Evolutionary conservation across 1,139 yeast genomes (phyloP), one percentile per base, ranked within the genome.

Genomic region (Yamadazyma kanchanaburiensis): DNA sequence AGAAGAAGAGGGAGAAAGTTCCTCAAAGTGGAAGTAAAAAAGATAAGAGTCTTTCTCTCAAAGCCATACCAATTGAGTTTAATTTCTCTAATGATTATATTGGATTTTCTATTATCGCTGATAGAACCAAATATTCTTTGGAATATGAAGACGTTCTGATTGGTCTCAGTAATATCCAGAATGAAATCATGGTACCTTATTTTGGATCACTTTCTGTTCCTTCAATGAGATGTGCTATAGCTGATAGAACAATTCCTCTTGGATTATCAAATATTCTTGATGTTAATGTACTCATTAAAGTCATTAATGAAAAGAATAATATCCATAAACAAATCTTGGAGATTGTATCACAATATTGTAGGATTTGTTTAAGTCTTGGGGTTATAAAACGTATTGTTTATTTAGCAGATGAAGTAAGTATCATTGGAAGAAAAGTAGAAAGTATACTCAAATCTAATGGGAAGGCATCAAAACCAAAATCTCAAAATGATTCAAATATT

Each of bases 341-440:
- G 39, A 49, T 81, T 2, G 77, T 71, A 37, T 77, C 85, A 1
- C 70, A 74, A 12, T 70, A 70, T 44, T 74, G 76, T 33, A 60
- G 88, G 21, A 44, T 80, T 4, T 73, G 80, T 38, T 48, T 80
- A 21, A 75, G 78, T 33, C 76, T 85, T 0, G 61, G 63, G 9
- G 62, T 74, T 0, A 38, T 77, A 6, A 58, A 70, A n/a, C 60
- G 61, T 23, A 24, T 73, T 4, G 34, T 74, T 1, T 36, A 35
- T 15, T 36, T 43, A 8, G 40, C 37, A 5, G 47, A 43, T 26
- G 43, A 40, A 14, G 12, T 39, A 4, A 35, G 40, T 2, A 30
- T 36, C 7, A 25, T 39, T 2, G 30, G 34, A 3, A 40, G 37
- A 22, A 30, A 28, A 15, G 2, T 35, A 4, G 27, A 33, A 3